Evolutionary conservation across 169 alveolate genomes (phyloP), one percentile per base, ranked within the genome.

Genomic region (Eimeria sp.): DNA sequence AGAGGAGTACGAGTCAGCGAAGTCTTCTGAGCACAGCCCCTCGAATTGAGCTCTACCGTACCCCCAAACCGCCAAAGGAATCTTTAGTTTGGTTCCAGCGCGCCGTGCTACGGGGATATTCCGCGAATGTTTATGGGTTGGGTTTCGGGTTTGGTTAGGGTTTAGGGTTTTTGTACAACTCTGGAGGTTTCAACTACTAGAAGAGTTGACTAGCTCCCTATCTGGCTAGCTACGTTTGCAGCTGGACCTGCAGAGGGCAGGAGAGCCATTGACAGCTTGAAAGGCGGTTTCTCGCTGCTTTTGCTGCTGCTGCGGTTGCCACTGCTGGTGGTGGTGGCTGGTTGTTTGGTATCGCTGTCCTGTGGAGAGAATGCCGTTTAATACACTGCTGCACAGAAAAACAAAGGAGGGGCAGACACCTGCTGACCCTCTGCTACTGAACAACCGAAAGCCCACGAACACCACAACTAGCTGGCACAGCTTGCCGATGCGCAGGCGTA

Each of bases 1-100:
- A 80, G 89, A 80, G 9, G 89, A 80, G 70, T 80, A 49, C 70
- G 70, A 80, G 70, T 80, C 89, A 45, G 89, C 70, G 9, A 80
- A 80, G 47, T 80, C 89, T 7, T 20, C 89, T 9, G 89, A 51
- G 73, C 72, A 13, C 51, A 80, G 89, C 54, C 89, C 89, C 4
- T 80, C 70, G 89, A 43, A 7, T 49, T 34, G 58, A 49, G 87
- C 40, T 58, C 30, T 14, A 43, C 34, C 87, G 9, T 10, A 34
- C 40, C 40, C 61, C 63, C 22, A 76, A 3, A 47, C 58, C 58
- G 63, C 27, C 61, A n/a, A n/a, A 47, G 18, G 80, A 49, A 5
- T 9, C 40, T 34, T 34, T 16, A 13, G 47, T n/a, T n/a, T n/a
- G 80, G 49, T 47, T 70, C 16, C 80, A 34, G 80, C 22, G 80